phyloP scores from a whole-genome alignment of 1,284 basidiomycete genomes.

The Baeospora myosura region DNA sequence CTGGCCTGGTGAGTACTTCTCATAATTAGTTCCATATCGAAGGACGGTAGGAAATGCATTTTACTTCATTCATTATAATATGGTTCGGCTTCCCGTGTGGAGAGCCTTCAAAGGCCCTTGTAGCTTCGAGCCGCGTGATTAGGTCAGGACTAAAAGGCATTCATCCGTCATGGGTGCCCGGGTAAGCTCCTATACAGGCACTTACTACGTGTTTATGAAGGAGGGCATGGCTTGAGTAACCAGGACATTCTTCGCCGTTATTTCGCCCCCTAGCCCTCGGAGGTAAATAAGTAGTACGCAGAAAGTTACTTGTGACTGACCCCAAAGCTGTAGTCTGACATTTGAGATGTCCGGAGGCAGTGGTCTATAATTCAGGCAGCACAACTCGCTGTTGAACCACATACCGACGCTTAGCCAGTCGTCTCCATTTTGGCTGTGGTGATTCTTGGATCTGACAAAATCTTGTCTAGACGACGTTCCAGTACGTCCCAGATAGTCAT shows the following conservation, averaged over 20 bases:
- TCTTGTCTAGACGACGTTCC: background rate
- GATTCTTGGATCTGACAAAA: constrained; percentile 60
- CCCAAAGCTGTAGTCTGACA: constrained; percentile 69
- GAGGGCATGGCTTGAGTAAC: constrained; percentile 58
- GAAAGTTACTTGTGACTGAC: constrained; percentile 30
- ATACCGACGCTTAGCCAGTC: constrained; percentile 73
- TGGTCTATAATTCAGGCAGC: too few relatives aligned
- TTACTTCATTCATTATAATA: constrained; percentile 78
- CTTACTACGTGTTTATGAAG: constrained; percentile 56
- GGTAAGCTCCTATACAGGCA: constrained; percentile 6
- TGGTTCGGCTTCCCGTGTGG: constrained; percentile 74
- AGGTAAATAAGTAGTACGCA: constrained; percentile 1
- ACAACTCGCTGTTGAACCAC: constrained; percentile 7
- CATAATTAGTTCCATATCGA: constrained; percentile 7
- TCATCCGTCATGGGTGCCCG: constrained; percentile 16
- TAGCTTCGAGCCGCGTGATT: constrained; percentile 56
- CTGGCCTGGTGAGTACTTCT: constrained; percentile 79
- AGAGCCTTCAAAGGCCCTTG: constrained; percentile 53
- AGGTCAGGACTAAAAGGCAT: constrained; percentile 60
- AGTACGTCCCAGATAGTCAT: background rate
- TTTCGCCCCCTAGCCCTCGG: constrained; percentile 51
- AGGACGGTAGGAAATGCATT: constrained; percentile 11
- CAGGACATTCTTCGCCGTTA: constrained; percentile 53
- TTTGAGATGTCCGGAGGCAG: constrained; percentile 3
- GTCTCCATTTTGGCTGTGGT: constrained; percentile 81